A percentile compares a stretch with the other conserved stretches of the same genome.
These are phyloP conservation scores for Boletus vinaceobasis DNA, from an alignment of 768 basidiomycete genomes.

Conservation along the genomic window DNA sequence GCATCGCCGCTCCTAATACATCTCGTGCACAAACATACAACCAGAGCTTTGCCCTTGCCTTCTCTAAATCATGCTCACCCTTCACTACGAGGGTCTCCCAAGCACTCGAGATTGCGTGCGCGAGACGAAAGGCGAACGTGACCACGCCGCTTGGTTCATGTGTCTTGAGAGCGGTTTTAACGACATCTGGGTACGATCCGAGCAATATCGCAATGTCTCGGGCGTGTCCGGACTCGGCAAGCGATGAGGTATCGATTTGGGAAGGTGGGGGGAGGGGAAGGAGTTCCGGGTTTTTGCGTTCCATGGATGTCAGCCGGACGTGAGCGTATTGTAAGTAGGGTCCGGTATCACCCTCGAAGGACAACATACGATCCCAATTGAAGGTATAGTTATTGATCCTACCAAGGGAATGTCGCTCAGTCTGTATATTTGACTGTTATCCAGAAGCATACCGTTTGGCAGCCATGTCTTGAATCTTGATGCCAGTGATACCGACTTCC, in stretches of 20 bases:
- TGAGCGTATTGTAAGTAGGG: slow-evolving; percentile 97
- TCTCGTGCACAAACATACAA: slow-evolving; percentile 86
- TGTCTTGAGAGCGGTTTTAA: slow-evolving; percentile 77
- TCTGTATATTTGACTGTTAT: not conserved
- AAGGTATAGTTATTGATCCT: slow-evolving; percentile 97
- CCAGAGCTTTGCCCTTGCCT: slow-evolving; percentile 83
- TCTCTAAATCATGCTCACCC: slow-evolving; percentile 71
- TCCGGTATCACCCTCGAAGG: slow-evolving; percentile 94
- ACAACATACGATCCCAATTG: slow-evolving; percentile 91
- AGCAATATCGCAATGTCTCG: slow-evolving; percentile 86
- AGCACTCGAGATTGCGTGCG: slow-evolving; percentile 85
- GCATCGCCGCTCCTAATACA: slow-evolving; percentile 85
- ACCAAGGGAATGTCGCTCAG: not conserved
- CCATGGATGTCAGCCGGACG: slow-evolving; percentile 86
- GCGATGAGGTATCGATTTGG: slow-evolving; percentile 65
- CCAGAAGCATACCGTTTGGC: slow-evolving; percentile 69
- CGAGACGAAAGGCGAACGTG: slow-evolving; percentile 82
- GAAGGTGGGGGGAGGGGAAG: slow-evolving; percentile 68
- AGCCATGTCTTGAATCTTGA: slow-evolving; percentile 98
- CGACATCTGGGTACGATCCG: slow-evolving; percentile 87
- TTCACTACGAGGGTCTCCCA: slow-evolving; percentile 91
- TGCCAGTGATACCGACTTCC: slow-evolving; percentile 90
- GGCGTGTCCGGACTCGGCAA: slow-evolving; percentile 66
- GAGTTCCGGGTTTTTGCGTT: slow-evolving; percentile 87
- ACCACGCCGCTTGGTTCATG: slow-evolving; percentile 91